Evolutionary conservation across 345 rosid genomes (phyloP), one percentile per base, ranked within the genome.

Genomic region (Hibiscus tridactylites): DNA sequence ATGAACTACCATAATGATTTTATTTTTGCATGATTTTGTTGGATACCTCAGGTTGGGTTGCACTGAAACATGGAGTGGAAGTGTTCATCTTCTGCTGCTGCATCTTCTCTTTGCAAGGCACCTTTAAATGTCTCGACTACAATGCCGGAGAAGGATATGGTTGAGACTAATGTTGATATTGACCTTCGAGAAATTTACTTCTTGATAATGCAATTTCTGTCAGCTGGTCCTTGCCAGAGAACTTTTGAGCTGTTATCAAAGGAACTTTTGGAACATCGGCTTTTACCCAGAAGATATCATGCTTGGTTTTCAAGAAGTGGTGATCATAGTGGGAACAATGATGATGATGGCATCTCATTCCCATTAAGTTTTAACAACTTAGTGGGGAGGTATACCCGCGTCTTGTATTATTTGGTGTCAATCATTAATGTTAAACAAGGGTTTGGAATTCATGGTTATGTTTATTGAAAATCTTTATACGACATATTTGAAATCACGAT

Each of bases 211-310:
- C 93, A 86, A 80, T 91, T 94, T 79, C 85, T 94, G 76, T 94
- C 98, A 61, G 75, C 82, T 70, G 90, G 97, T 58, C 98, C 93
- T 49, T 94, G 96, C 73, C 81, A 90, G 67, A 84, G 81, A 78
- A 85, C 95, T 72, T 83, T 81, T 74, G 84, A 76, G 37, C 88
- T 79, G 59, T 81, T 94, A 44, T 77, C 81, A 79, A 78, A 84
- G 77, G 98, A 94, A 73, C 86, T 91, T 81, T 81, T 86, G 78
- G 96, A 90, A 64, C 88, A 88, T 61, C 87, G 85, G 74, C 98
- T 94, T 85, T 80, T 91, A 67, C 97, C 97, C 21, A 90, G 98
- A 80, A 90, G 98, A 83, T 91, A 86, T 83, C 98, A 94, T 86
- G 91, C 95, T 66, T 87, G 90, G 91, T 91, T 85, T 85, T 88